phyloP scores from a whole-genome alignment of 75 land plant genomes.

The Selaginella tamariscina region DNA sequence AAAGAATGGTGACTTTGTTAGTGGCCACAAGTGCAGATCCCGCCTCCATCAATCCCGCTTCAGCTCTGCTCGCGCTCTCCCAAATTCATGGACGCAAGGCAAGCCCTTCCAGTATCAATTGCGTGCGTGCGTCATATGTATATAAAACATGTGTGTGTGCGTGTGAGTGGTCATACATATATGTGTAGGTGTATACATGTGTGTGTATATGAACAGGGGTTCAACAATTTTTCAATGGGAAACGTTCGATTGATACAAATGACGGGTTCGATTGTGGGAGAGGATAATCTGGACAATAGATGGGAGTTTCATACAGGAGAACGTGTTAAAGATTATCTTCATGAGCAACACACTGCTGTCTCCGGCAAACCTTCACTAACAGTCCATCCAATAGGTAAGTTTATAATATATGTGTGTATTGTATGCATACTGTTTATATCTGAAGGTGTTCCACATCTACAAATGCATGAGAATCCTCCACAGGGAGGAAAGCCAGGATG shows the following conservation, averaged over 20 bases:
- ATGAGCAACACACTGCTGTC: constrained; percentile 68
- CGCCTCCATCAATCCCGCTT: constrained; percentile 79
- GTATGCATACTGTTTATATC: neutral
- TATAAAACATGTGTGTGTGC: too few species aligned
- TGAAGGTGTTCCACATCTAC: constrained; percentile 71
- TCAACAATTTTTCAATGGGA: constrained; percentile 34
- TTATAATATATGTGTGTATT: neutral
- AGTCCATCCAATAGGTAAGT: constrained; percentile 76
- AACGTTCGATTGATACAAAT: constrained; percentile 44
- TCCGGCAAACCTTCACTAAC: constrained; percentile 78
- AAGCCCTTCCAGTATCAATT: constrained; percentile 36
- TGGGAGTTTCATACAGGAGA: constrained; percentile 76
- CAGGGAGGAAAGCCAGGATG: constrained; percentile 80
- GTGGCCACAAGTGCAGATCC: constrained; percentile 77
- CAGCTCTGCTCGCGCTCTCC: constrained; percentile 52
- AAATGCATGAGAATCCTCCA: constrained; percentile 40
- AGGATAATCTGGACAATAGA: constrained; percentile 58
- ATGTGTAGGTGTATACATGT: neutral
- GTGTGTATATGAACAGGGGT: constrained; percentile 20
- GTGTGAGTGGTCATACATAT: too few species aligned
- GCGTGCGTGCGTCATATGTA: too few species aligned
- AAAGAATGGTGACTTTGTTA: constrained; percentile 57
- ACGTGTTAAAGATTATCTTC: constrained; percentile 56
- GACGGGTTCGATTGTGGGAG: constrained; percentile 42
- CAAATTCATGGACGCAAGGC: constrained; percentile 40